Conservation (phyloP, 495 filamentous ascomycete species). For the Hyaloscypha finlandica region DNA sequence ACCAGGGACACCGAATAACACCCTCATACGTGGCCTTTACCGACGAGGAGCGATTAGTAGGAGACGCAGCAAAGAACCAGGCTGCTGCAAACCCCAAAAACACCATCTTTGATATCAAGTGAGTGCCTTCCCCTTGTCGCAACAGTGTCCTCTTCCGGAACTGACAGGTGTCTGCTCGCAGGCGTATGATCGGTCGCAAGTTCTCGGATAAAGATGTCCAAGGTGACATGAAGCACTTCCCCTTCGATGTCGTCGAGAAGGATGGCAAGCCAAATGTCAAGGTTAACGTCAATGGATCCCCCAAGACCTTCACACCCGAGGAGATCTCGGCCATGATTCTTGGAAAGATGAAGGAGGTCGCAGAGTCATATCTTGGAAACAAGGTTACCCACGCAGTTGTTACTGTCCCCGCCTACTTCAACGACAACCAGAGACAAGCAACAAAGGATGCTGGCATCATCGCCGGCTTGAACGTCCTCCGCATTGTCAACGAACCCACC, state of each 20-base stretch:
- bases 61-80: slow-evolving; percentile 99
- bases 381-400: slow-evolving; percentile 96
- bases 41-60: slow-evolving; percentile 94
- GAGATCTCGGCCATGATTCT: slow-evolving; percentile 87
- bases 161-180: slow-evolving; percentile 37
- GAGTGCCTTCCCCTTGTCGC: slow-evolving; percentile 41
- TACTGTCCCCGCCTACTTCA: slow-evolving; percentile 98
- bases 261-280: slow-evolving; percentile 80
- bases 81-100: slow-evolving; percentile 86
- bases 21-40: slow-evolving; percentile 99
- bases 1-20: slow-evolving; percentile 98
- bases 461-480: slow-evolving; percentile 93
- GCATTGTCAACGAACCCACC: slow-evolving; percentile 95
- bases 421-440: slow-evolving; percentile 96
- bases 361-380: slow-evolving; percentile 90
- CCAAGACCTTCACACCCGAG: slow-evolving; percentile 83
- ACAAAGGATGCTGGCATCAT: slow-evolving; percentile 98
- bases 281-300: slow-evolving; percentile 71
- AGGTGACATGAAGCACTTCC: slow-evolving; percentile 85
- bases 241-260: slow-evolving; percentile 81
- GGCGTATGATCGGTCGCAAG: slow-evolving; percentile 89
- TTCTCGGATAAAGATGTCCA: slow-evolving; percentile 84
- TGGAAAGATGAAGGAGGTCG: slow-evolving; percentile 96
- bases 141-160: slow-evolving; percentile 15
- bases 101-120: slow-evolving; percentile 95